Conservation (phyloP, 768 basidiomycete species). For the Hypholoma sublateritium region DNA sequence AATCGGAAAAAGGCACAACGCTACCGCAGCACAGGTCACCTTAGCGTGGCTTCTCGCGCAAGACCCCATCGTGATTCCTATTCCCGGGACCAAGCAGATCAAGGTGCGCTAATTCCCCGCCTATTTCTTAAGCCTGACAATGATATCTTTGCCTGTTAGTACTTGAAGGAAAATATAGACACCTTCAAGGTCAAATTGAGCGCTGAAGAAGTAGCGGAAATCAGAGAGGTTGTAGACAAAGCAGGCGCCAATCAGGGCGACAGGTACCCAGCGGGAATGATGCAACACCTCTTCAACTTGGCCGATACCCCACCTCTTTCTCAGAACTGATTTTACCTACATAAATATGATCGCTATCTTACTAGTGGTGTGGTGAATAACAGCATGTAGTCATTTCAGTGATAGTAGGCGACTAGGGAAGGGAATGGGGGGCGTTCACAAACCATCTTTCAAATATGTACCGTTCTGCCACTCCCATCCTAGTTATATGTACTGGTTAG, state of each 20-base stretch:
- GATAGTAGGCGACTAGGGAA: no score
- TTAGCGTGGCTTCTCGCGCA: slow-evolving; percentile 52
- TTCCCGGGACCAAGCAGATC: slow-evolving; percentile 45
- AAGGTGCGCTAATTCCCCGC: no score
- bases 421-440: no score
- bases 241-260: slow-evolving; percentile 29
- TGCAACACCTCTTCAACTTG: slow-evolving; percentile 22
- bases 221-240: slow-evolving; percentile 34
- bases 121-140: no score
- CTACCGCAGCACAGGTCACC: slow-evolving; percentile 46
- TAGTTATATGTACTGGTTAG: no score
- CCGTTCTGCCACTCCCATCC: no score
- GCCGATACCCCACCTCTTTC: slow-evolving; percentile 28
- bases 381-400: no score
- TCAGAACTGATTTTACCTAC: no score
- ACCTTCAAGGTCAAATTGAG: slow-evolving; percentile 31
- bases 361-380: no score
- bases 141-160: slow-evolving; percentile 18
- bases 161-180: slow-evolving; percentile 42
- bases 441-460: no score
- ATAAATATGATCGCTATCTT: no score
- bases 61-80: slow-evolving; percentile 48
- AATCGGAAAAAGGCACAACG: slow-evolving; percentile 40
- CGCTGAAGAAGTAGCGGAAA: slow-evolving; percentile 31
- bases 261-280: slow-evolving; percentile 27